Conservation (phyloP, 768 basidiomycete genomes). For the Xerocomus brunneocitrinus region DNA sequence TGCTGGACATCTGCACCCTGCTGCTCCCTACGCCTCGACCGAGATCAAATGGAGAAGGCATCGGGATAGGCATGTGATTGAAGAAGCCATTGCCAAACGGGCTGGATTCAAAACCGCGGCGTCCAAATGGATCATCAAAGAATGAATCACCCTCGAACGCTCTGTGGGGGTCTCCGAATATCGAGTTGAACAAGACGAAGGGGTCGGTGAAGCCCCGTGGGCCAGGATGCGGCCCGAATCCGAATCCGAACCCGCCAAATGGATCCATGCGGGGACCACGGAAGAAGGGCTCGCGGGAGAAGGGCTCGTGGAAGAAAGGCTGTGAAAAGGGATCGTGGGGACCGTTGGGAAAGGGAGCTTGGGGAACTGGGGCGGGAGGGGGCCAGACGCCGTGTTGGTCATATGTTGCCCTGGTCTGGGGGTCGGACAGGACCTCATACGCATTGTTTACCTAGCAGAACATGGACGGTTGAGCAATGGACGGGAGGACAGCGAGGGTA, state of each 20-base stretch:
- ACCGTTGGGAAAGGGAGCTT: slow-evolving; percentile 12
- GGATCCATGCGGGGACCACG: slow-evolving; percentile 25
- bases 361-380: slow-evolving; percentile 39
- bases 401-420: slow-evolving; percentile 58
- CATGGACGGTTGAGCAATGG: neutral
- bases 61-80: slow-evolving; percentile 4
- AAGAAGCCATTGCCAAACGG: slow-evolving; percentile 15
- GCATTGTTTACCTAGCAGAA: slow-evolving; percentile 61
- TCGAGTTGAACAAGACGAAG: slow-evolving; percentile 66
- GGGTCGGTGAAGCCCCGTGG: slow-evolving; percentile 59
- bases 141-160: slow-evolving; percentile 35
- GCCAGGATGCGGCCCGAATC: slow-evolving; percentile 15
- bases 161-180: slow-evolving; percentile 52
- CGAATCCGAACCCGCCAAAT: slow-evolving; percentile 17
- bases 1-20: slow-evolving; percentile 11
- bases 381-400: slow-evolving; percentile 75
- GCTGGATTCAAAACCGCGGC: slow-evolving; percentile 13
- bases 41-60: slow-evolving; percentile 11
- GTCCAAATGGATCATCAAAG: slow-evolving; percentile 22
- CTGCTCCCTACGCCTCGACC: slow-evolving; percentile 13
- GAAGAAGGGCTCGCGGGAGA: slow-evolving; percentile 9
- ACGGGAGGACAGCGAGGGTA: neutral
- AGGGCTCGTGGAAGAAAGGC: slow-evolving; percentile 19
- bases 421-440: slow-evolving; percentile 68
- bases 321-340: slow-evolving; percentile 15